Conservation (phyloP, 2,329 filamentous ascomycete species). For the Claviceps sp. region DNA sequence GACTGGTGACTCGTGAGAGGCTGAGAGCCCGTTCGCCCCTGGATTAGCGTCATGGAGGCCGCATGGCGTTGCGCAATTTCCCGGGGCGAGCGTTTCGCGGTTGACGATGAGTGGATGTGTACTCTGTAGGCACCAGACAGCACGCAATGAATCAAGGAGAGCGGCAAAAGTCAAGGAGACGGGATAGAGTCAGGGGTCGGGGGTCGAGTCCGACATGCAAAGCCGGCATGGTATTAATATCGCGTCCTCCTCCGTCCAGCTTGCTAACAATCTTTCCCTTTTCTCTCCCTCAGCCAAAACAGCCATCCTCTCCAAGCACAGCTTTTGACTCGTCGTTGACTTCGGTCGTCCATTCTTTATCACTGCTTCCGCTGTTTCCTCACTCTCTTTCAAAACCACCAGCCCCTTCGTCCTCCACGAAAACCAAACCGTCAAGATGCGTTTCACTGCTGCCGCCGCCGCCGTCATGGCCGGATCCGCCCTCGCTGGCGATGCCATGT, state of each 20-base stretch:
- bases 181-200: neutral
- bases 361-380: constrained; percentile 17
- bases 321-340: constrained; percentile 32
- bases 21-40: constrained; percentile 5
- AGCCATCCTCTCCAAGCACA: constrained; percentile 24
- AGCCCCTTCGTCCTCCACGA: constrained; percentile 17
- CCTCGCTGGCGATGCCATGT: constrained; percentile 14
- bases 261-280: constrained; percentile 12
- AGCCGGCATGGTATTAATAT: constrained; percentile 30
- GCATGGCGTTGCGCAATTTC: neutral
- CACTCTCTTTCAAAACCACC: neutral
- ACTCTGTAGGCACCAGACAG: neutral
- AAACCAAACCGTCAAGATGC: constrained; percentile 41
- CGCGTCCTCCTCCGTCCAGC: constrained; percentile 21
- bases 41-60: constrained; percentile 7
- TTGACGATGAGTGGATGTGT: neutral
- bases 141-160: neutral
- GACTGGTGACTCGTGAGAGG: neutral
- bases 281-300: constrained; percentile 27
- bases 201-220: neutral
- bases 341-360: constrained; percentile 46
- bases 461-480: constrained; percentile 27
- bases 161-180: neutral
- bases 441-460: constrained; percentile 37
- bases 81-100: neutral